A percentile compares a stretch with the other conserved stretches of the same genome.
phyloP scores from a whole-genome alignment of 225 moss, liverwort and hornwort genomes.

The Anthoceros angustus region DNA sequence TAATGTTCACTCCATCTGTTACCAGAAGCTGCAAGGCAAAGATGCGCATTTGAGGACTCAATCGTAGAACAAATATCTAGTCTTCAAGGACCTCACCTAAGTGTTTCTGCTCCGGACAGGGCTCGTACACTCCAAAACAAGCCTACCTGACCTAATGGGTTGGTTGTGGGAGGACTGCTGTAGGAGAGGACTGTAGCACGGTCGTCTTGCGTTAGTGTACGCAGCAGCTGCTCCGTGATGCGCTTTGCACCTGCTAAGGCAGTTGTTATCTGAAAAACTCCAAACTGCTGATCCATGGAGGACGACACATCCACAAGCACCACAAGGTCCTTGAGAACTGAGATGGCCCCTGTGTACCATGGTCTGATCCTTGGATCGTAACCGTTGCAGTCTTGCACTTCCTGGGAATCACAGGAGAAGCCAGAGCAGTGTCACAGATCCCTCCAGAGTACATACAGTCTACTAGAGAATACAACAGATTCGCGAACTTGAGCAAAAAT shows the following conservation, averaged over 20 bases:
- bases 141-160: conserved; percentile 6
- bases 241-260: conserved; percentile 7
- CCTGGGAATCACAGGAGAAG: conserved; percentile 9
- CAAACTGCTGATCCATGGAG: conserved; percentile 11
- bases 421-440: no score
- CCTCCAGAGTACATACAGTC: no score
- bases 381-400: conserved; percentile 11
- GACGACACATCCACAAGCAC: conserved; percentile 17
- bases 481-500: no score
- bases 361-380: conserved; percentile 27
- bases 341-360: conserved; percentile 23
- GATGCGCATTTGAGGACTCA: conserved; percentile 12
- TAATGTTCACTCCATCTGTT: conserved; percentile 5
- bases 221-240: conserved; percentile 11
- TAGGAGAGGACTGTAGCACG: conserved; percentile 15
- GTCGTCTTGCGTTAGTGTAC: conserved; percentile 13
- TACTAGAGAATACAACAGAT: neutral
- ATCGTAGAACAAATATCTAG: neutral
- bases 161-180: conserved; percentile 1
- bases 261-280: neutral
- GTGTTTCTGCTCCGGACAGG: neutral
- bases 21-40: neutral
- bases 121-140: neutral
- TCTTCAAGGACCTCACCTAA: neutral
- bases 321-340: conserved; percentile 19